A percentile compares a stretch with the other conserved stretches of the same genome.
Conservation (phyloP, 495 filamentous ascomycete genomes). For the Amniculicola lignicola region DNA sequence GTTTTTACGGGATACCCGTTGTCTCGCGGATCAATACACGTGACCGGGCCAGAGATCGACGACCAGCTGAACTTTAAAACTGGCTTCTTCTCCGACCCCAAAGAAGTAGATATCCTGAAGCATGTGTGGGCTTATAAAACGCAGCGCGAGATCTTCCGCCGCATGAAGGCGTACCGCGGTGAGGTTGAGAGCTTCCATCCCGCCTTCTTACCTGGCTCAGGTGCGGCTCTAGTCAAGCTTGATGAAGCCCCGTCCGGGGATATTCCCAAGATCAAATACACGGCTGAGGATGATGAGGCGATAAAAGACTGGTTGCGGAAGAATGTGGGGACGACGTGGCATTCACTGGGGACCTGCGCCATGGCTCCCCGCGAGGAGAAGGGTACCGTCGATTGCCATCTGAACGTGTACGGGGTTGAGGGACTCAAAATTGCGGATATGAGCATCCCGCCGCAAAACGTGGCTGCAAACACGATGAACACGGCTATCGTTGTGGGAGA, state of each 20-base stretch:
- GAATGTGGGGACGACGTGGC: constrained; percentile 50
- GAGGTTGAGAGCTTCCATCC: constrained; percentile 53
- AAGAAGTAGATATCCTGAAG: constrained; percentile 41
- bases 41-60: constrained; percentile 42
- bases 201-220: constrained; percentile 46
- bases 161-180: constrained; percentile 52
- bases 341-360: constrained; percentile 50
- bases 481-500: constrained; percentile 59
- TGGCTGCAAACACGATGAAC: constrained; percentile 60
- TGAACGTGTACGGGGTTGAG: constrained; percentile 51
- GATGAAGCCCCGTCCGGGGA: constrained; percentile 16
- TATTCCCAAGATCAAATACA: constrained; percentile 46
- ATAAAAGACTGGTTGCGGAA: constrained; percentile 49
- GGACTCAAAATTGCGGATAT: constrained; percentile 51
- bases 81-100: constrained; percentile 37
- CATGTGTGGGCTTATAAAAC: constrained; percentile 45
- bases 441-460: constrained; percentile 55
- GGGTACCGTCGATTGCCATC: constrained; percentile 52
- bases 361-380: constrained; percentile 45
- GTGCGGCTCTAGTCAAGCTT: constrained; percentile 41
- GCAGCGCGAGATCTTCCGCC: constrained; percentile 51
- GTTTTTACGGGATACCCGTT: constrained; percentile 52
- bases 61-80: constrained; percentile 42
- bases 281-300: constrained; percentile 52
- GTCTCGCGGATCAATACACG: constrained; percentile 56